Evolutionary conservation across 192 early-diverging fungal species (phyloP).

Genomic region (Backusella tuberculispora): DNA sequence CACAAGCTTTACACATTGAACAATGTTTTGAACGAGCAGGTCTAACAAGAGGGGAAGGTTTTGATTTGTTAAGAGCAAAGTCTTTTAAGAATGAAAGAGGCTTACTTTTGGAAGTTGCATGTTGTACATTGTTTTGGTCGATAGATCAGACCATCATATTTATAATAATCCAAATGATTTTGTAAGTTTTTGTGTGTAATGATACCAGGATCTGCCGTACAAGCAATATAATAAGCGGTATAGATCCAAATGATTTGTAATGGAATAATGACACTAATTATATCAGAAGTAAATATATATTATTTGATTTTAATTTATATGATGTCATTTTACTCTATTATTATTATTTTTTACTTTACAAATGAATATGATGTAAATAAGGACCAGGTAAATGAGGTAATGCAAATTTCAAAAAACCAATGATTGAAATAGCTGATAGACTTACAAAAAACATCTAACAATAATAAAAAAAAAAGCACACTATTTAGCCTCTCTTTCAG

Average conservation of each 20-base stretch:
- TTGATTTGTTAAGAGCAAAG: no score
- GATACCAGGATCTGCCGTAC: constrained; percentile 48
- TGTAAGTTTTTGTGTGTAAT: constrained; percentile 48
- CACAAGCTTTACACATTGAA: constrained; percentile 57
- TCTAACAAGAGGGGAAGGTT: constrained; percentile 24
- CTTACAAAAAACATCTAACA: constrained; percentile 40
- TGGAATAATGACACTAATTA: constrained; percentile 45
- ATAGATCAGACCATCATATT: constrained; percentile 51
- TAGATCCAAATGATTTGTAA: constrained; percentile 50
- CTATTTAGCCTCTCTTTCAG: background rate
- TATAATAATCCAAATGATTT: constrained; percentile 43
- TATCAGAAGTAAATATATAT: background rate
- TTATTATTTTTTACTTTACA: constrained; percentile 22
- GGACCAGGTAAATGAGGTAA: constrained; percentile 40
- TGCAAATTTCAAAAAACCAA: constrained; percentile 28
- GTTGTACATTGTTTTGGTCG: constrained; percentile 54
- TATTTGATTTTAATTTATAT: background rate
- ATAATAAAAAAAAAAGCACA: no score
- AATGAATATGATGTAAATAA: constrained; percentile 36
- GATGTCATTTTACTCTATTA: background rate
- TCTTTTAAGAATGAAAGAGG: no score
- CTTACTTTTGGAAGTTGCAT: constrained; percentile 56
- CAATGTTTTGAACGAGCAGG: constrained; percentile 63
- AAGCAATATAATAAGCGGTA: constrained; percentile 49
- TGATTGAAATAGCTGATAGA: constrained; percentile 34